phyloP scores from a whole-genome alignment of 78 protist genomes.

The Paratrimastix pyriformis region DNA sequence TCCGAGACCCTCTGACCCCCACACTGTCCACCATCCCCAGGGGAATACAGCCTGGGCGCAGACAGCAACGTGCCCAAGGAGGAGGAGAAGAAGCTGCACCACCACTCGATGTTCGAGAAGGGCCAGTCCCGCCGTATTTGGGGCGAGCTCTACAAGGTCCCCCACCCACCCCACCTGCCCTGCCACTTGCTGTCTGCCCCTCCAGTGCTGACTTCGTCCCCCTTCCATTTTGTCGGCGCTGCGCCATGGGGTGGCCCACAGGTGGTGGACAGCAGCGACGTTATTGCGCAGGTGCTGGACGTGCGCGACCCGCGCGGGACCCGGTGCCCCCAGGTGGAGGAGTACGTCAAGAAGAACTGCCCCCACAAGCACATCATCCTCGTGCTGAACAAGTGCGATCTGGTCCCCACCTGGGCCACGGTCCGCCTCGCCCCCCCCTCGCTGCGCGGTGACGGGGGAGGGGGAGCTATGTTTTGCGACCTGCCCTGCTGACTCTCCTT shows the following conservation, averaged over 20 bases:
- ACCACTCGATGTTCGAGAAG: slow-evolving; percentile 62
- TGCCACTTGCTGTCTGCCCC: background rate
- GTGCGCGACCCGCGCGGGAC: slow-evolving; percentile 99
- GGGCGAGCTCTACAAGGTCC: slow-evolving; percentile 86
- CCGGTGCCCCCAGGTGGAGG: slow-evolving; percentile 36
- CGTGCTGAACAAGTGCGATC: slow-evolving; percentile 96
- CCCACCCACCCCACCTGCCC: too few species aligned
- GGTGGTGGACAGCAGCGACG: slow-evolving; percentile 90
- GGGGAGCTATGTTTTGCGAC: background rate
- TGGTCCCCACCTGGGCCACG: slow-evolving; percentile 93
- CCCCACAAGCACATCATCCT: slow-evolving; percentile 93
- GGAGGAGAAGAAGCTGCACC: slow-evolving; percentile 4
- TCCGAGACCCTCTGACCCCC: background rate
- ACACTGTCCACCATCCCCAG: background rate
- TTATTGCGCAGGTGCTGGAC: slow-evolving; percentile 75
- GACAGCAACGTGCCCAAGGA: slow-evolving; percentile 50
- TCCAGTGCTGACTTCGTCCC: background rate
- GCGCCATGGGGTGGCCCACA: background rate
- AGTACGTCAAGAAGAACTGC: slow-evolving; percentile 40
- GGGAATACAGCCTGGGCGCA: slow-evolving; percentile 47
- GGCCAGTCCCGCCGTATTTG: slow-evolving; percentile 90
- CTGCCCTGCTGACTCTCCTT: background rate
- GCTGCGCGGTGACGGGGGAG: background rate
- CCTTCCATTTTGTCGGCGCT: background rate
- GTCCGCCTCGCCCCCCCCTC: slow-evolving; percentile 1